Evolutionary conservation across 768 basidiomycete species (phyloP).

Genomic region (Hygrocybe punicea): DNA sequence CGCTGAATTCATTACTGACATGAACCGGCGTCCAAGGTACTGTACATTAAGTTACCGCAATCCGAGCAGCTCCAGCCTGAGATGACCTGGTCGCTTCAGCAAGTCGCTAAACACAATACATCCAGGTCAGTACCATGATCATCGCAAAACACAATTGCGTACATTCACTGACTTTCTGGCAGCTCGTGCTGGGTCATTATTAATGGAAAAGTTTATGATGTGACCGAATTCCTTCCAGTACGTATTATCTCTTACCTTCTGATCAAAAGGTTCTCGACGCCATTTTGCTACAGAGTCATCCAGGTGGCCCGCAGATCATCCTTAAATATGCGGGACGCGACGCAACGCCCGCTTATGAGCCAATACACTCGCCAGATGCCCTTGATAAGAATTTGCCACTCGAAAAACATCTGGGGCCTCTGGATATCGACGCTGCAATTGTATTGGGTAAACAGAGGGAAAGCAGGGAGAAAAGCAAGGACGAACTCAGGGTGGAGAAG

Average conservation of each 20-base stretch:
- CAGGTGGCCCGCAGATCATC: slow-evolving; percentile 80
- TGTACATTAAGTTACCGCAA: no score
- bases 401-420: slow-evolving; percentile 68
- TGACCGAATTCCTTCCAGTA: slow-evolving; percentile 73
- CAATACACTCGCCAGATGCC: slow-evolving; percentile 83
- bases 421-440: slow-evolving; percentile 47
- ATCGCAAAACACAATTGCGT: background rate
- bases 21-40: no score
- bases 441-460: slow-evolving; percentile 36
- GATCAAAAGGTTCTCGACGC: slow-evolving; percentile 2
- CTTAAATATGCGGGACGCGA: slow-evolving; percentile 82
- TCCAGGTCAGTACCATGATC: slow-evolving; percentile 43
- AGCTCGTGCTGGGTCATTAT: slow-evolving; percentile 88
- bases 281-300: slow-evolving; percentile 52
- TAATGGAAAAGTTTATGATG: slow-evolving; percentile 77
- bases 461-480: slow-evolving; percentile 55
- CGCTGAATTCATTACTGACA: no score
- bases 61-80: no score
- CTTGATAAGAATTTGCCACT: slow-evolving; percentile 66
- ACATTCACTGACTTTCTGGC: slow-evolving; percentile 3
- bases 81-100: slow-evolving; percentile 49
- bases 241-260: slow-evolving; percentile 12
- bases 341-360: slow-evolving; percentile 72
- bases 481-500: slow-evolving; percentile 63
- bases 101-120: slow-evolving; percentile 61